Base-by-base conservation (phyloP, 2,329 filamentous ascomycete genomes). In the Fusarium torulosum region DNA sequence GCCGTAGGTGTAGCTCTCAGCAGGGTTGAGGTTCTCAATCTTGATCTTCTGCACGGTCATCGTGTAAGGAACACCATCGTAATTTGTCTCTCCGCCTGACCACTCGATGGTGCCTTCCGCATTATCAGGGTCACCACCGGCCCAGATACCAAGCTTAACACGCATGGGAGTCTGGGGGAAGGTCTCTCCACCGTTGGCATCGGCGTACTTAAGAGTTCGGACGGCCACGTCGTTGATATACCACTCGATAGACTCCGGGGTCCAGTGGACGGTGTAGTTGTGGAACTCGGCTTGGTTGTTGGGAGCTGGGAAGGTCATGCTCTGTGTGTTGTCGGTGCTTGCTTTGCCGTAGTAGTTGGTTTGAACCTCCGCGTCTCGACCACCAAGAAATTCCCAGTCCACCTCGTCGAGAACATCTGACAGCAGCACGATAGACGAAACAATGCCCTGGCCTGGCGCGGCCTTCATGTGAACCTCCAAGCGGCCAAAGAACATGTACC, bases 401-500 rank as follows among this genome's bases (percentile, higher is more conserved):
- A 73, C 10, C 42, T 73, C 71, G 13, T 95, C 92, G n/a, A 94
- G 81, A 69, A 87, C 85, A 73, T 94, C 91, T 0, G 91, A 94
- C 76, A 93, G 88, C 60, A 95, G 78, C 9, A 95, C 90, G 6
- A 90, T 84, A 57, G 89, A 91, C 77, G 90, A 93, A 59, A 95
- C 90, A 63, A 95, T 92, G 21, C 92, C 92, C 2, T 84, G 85
- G 7, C 92, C 92, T 1, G 90, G 85, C 7, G 92, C 90, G 11
- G 91, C 86, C 77, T 91, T 90, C 79, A 94, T 81, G 19, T 85
- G 84, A 49, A 90, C 86, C 46, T 92, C 88, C 59, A 93, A 87
- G 66, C 87, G 87, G 41, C 92, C 92, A 72, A 93, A 95, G 89
- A 95, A 94, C 76, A 95, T 91, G 80, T 94, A 94, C 85, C 90